Conservation (phyloP, 345 rosid species). For the Toxicodendron radicans region DNA sequence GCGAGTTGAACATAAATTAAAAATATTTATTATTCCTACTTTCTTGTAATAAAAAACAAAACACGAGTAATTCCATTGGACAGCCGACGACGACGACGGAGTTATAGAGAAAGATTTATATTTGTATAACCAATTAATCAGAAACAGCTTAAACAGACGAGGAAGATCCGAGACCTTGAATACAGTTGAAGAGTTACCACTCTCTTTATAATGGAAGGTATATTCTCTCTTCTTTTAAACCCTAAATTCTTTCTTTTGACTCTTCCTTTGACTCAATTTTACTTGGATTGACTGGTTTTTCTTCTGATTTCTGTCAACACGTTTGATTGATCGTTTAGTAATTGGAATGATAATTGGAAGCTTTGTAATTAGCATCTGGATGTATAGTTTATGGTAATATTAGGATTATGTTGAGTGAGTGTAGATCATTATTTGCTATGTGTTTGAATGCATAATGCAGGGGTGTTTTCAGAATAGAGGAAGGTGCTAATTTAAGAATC, state of each 20-base stretch:
- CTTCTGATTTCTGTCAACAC: too few species aligned
- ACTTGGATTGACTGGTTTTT: slow-evolving; percentile 12
- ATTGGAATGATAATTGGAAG: too few species aligned
- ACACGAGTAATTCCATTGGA: neutral
- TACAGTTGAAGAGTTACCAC: neutral
- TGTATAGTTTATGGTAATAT: too few species aligned
- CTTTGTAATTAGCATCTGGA: too few species aligned
- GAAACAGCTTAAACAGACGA: neutral
- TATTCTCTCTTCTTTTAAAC: slow-evolving; percentile 6
- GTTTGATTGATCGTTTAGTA: too few species aligned
- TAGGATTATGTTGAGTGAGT: too few species aligned
- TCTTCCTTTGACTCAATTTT: slow-evolving; percentile 12
- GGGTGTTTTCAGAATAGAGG: too few species aligned
- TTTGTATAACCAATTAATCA: neutral
- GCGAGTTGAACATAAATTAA: too few species aligned
- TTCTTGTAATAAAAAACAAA: neutral
- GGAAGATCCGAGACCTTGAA: slow-evolving; percentile 16
- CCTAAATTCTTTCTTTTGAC: slow-evolving; percentile 21
- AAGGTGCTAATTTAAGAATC: too few species aligned
- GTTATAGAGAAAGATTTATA: neutral
- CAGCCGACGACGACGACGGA: neutral
- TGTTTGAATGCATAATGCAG: too few species aligned
- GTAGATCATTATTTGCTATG: too few species aligned
- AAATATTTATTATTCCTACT: neutral
- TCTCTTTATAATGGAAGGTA: slow-evolving; percentile 28